Conservation (phyloP, 345 rosid genomes). For the Acer campestre region DNA sequence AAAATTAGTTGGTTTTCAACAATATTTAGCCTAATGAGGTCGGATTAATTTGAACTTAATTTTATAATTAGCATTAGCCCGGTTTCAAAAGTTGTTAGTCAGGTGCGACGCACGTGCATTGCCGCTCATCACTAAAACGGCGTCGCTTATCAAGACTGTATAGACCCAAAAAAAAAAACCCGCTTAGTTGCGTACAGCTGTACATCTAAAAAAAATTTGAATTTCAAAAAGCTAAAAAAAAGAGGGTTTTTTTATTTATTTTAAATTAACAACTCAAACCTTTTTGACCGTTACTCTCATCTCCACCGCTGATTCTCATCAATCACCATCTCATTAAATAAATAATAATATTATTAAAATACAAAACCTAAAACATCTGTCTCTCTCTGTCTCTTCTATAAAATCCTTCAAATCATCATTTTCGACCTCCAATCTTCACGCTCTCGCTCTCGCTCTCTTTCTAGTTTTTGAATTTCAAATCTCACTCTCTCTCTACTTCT, state of each 20-base stretch:
- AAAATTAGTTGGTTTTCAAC: no score
- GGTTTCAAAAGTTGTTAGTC: no score
- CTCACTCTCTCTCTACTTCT: not conserved
- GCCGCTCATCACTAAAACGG: not conserved
- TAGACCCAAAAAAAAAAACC: no score
- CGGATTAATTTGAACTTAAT: no score
- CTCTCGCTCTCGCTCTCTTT: constrained; percentile 11
- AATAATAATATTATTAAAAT: not conserved
- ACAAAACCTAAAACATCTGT: not conserved
- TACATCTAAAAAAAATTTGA: constrained; percentile 14
- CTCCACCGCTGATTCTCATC: constrained; percentile 21
- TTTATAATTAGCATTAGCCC: no score
- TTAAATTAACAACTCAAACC: not conserved
- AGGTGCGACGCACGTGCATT: not conserved
- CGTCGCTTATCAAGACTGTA: not conserved
- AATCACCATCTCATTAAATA: not conserved
- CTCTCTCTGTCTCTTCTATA: not conserved
- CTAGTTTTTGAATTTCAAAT: not conserved
- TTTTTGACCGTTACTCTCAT: constrained; percentile 14
- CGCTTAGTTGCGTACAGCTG: constrained; percentile 25
- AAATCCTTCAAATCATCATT: not conserved
- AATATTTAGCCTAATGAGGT: no score
- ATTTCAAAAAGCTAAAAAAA: constrained; percentile 12
- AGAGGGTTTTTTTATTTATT: not conserved
- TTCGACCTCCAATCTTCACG: not conserved